These are phyloP conservation scores for Rhodamnia argentea DNA, from an alignment of 345 rosid species.

Conservation along the genomic window DNA sequence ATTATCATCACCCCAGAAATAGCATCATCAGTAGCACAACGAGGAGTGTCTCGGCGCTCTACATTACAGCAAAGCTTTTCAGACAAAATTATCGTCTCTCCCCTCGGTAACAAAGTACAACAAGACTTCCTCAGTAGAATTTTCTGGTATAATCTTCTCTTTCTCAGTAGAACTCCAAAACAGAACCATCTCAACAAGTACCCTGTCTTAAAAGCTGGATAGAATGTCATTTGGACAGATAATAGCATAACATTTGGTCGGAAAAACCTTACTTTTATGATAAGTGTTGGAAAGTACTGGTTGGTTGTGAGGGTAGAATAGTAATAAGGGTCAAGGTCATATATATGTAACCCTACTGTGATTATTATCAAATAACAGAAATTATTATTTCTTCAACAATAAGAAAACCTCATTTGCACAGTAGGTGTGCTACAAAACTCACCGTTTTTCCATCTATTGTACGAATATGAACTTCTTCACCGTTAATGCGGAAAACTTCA, in stretches of 20 bases:
- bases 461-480: conserved; percentile 66
- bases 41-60: neutral
- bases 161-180: neutral
- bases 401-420: neutral
- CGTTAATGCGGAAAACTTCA: conserved; percentile 65
- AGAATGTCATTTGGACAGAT: neutral
- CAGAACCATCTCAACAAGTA: neutral
- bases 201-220: neutral
- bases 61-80: neutral
- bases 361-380: no score
- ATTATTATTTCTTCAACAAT: no score
- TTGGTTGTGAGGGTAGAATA: no score
- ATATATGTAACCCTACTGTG: no score
- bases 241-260: neutral
- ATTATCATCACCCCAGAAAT: neutral
- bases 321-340: no score
- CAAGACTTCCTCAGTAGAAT: neutral
- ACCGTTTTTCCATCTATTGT: conserved; percentile 64
- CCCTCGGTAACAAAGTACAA: neutral
- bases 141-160: neutral
- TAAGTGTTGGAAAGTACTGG: no score
- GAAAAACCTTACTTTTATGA: neutral
- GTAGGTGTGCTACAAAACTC: conserved; percentile 13
- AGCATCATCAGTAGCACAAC: neutral
- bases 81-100: neutral